Conservation (phyloP, 371 early-diverging fungal genomes). For the Syncephalastrum racemosum region DNA sequence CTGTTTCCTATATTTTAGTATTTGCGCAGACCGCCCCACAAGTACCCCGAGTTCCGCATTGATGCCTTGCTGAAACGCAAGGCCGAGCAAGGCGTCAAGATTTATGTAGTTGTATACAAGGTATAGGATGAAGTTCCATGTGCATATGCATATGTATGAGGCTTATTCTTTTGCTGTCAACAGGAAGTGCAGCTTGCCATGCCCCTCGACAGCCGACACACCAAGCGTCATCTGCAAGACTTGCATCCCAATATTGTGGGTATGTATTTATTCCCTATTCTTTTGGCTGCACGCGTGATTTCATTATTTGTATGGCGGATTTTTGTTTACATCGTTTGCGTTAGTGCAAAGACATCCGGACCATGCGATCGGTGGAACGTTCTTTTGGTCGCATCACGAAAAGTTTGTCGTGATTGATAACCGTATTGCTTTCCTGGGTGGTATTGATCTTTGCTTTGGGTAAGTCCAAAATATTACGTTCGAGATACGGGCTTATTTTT, state of each 20-base stretch:
- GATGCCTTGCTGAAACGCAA: constrained; percentile 81
- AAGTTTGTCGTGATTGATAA: constrained; percentile 77
- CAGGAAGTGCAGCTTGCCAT: constrained; percentile 80
- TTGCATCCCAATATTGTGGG: constrained; percentile 78
- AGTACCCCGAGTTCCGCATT: constrained; percentile 75
- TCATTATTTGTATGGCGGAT: neutral
- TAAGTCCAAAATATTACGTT: constrained; percentile 11
- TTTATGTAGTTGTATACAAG: constrained; percentile 89
- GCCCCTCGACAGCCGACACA: constrained; percentile 76
- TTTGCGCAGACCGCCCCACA: constrained; percentile 72
- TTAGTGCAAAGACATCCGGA: constrained; percentile 73
- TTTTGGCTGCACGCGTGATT: constrained; percentile 18
- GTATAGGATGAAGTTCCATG: constrained; percentile 14
- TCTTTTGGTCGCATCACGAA: constrained; percentile 84
- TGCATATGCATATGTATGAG: neutral
- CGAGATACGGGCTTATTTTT: neutral
- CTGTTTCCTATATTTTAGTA: constrained; percentile 42
- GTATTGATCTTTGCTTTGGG: constrained; percentile 81
- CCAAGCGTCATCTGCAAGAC: constrained; percentile 71
- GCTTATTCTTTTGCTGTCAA: constrained; percentile 8
- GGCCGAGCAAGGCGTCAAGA: constrained; percentile 87
- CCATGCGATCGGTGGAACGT: constrained; percentile 61
- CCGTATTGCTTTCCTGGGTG: constrained; percentile 77
- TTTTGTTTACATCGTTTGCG: neutral
- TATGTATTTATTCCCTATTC: constrained; percentile 8